Evolutionary conservation across 192 early-diverging fungal genomes (phyloP), one percentile per base, ranked within the genome.

Genomic region (Gamsiella multidivaricata): DNA sequence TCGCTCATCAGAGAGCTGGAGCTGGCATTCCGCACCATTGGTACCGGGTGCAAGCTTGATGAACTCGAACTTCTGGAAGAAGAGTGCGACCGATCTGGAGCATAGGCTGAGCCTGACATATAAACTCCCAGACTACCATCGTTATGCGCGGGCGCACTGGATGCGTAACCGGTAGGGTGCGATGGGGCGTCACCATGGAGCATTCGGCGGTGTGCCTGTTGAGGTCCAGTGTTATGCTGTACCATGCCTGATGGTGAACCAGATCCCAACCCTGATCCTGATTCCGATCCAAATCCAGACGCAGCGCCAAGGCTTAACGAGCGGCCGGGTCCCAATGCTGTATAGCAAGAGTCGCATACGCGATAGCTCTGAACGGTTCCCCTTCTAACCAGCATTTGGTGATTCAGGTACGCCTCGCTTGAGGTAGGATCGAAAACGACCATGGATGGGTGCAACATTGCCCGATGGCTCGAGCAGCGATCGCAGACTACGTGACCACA

Each of bases 401-500:
- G 74, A 20, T 56, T 56, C 20, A 78, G 55, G 45, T 56, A 78
- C 20, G 74, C 74, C 23, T 78, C 74, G 23, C 54, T 69, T 1
- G 74, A 78, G 0, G 61, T 53, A 4, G 86, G 86, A 51, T 87
- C 86, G 31, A 82, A 80, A n/a, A 76, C 66, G 39, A 78, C 70
- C 79, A 82, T 45, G 56, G 85, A 62, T 1, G 85, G 78, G 3
- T 84, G 81, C 22, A 93, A 63, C 41, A 79, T 82, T 7, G 85
- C 69, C 32, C 90, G 85, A 32, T 83, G 64, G 7, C 86, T 85
- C 5, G 91, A 92, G 80, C 94, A 97, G 20, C 69, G 80, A 68
- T 93, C 93, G 78, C 95, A 97, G 33, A 94, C 91, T 50, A 97
- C 82, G 31, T 87, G 80, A 8, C 95, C 95, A 86, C 95, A 97